These are phyloP conservation scores for Flaveria sonorensis DNA, from an alignment of 129 eudicot genomes.

Conservation along the genomic window DNA sequence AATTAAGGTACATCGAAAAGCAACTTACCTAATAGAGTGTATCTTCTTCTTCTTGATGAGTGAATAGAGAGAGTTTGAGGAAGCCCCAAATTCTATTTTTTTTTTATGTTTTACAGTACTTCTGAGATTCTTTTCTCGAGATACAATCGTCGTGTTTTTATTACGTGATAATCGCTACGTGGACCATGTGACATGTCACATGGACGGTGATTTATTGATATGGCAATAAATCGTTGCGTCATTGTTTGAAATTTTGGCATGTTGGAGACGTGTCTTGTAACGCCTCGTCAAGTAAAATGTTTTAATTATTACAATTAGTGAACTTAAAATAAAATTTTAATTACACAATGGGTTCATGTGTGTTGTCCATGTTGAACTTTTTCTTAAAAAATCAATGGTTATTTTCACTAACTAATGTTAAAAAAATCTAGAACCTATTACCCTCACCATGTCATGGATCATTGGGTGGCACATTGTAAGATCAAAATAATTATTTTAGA, in stretches of 20 bases:
- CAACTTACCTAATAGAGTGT: slow-evolving; percentile 1
- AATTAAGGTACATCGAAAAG: background rate
- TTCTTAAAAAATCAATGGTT: background rate
- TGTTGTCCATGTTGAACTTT: background rate
- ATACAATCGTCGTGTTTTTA: background rate
- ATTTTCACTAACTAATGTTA: background rate
- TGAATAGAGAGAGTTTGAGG: background rate
- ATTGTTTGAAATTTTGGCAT: background rate
- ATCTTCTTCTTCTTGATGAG: slow-evolving; percentile 3
- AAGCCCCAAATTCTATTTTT: background rate
- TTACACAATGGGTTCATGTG: background rate
- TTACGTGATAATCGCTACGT: slow-evolving; percentile 16
- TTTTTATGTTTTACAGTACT: background rate
- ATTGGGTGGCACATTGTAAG: too few relatives aligned
- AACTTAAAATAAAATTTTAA: background rate
- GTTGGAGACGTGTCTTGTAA: slow-evolving; percentile 12
- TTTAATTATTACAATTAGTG: background rate
- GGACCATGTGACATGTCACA: slow-evolving; percentile 20
- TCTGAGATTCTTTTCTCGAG: background rate
- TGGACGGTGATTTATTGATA: slow-evolving; percentile 27
- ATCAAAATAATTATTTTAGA: too few relatives aligned
- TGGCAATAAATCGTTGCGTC: slow-evolving; percentile 18
- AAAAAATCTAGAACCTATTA: background rate
- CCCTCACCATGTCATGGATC: too few relatives aligned
- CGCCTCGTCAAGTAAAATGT: slow-evolving; percentile 11